A percentile compares a stretch with the other conserved stretches of the same genome.
These are phyloP conservation scores for Erysimum cheiranthoides DNA, from an alignment of 345 rosid species.

Conservation along the genomic window DNA sequence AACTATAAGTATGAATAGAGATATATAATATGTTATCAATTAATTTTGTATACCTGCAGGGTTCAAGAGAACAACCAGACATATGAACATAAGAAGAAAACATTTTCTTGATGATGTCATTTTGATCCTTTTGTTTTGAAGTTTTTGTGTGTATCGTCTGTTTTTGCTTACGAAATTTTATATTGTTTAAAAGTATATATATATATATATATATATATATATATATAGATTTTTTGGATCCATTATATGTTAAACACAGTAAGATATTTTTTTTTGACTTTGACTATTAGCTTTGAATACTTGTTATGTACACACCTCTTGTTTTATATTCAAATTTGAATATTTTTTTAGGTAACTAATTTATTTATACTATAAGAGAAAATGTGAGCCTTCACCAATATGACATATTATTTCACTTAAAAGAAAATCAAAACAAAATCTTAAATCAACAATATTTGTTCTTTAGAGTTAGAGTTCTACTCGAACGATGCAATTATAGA, in stretches of 20 bases:
- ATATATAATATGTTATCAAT: background rate
- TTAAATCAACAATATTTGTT: no score
- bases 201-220: no score
- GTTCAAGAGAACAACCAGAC: background rate
- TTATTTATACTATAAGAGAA: background rate
- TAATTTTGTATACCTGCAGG: slow-evolving; percentile 10
- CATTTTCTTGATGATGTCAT: slow-evolving; percentile 2
- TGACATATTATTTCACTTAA: no score
- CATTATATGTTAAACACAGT: background rate
- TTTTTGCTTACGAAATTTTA: background rate
- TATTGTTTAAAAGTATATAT: background rate
- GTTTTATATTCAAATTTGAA: background rate
- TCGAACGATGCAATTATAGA: no score
- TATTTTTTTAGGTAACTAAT: background rate
- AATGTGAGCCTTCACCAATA: no score
- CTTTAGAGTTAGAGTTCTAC: no score
- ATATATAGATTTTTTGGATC: background rate
- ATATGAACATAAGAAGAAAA: background rate
- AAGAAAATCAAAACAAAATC: no score
- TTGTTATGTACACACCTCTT: background rate
- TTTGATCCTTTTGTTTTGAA: background rate
- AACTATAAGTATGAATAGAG: background rate
- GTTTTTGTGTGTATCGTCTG: background rate
- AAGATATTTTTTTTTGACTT: slow-evolving; percentile 1
- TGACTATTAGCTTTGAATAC: background rate